These are phyloP conservation scores for Backusella luteola DNA, from an alignment of 192 early-diverging fungal genomes.

Conservation along the genomic window DNA sequence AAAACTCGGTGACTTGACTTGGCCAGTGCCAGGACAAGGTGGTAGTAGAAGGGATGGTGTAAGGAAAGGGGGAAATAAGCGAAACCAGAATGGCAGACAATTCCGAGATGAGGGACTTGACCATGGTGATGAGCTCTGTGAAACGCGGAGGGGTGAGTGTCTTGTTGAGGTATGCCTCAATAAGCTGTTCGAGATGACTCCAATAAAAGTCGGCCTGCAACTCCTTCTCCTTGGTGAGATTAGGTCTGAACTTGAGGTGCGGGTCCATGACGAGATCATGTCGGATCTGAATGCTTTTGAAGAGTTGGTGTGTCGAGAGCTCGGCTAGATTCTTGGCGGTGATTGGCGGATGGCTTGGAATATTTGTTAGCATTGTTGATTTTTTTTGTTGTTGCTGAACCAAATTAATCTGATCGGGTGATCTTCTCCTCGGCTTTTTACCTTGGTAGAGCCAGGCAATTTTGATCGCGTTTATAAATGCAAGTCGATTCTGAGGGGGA, in stretches of 20 bases:
- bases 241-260: conserved; percentile 86
- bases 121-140: conserved; percentile 57
- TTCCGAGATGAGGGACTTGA: conserved; percentile 75
- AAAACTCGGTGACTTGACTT: conserved; percentile 23
- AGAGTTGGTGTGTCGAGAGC: conserved; percentile 77
- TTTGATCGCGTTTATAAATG: conserved; percentile 13
- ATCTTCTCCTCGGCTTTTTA: conserved; percentile 6
- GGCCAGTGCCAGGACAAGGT: conserved; percentile 24
- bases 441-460: conserved; percentile 5
- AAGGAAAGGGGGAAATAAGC: neutral
- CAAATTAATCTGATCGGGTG: neutral
- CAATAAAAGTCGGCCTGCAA: conserved; percentile 67
- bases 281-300: conserved; percentile 81
- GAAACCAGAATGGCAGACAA: conserved; percentile 48
- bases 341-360: conserved; percentile 55
- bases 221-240: conserved; percentile 68
- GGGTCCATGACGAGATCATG: conserved; percentile 90
- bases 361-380: neutral
- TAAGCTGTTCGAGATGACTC: conserved; percentile 60
- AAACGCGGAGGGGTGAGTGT: neutral
- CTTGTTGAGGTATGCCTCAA: conserved; percentile 30
- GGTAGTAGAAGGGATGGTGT: neutral
- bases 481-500: conserved; percentile 1
- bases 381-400: neutral
- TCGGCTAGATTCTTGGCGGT: conserved; percentile 84